Percentiles rank a stretch among this genome's conserved stretches.
Conservation (phyloP, 441 rosid species). For the Erysimum pusillum region DNA sequence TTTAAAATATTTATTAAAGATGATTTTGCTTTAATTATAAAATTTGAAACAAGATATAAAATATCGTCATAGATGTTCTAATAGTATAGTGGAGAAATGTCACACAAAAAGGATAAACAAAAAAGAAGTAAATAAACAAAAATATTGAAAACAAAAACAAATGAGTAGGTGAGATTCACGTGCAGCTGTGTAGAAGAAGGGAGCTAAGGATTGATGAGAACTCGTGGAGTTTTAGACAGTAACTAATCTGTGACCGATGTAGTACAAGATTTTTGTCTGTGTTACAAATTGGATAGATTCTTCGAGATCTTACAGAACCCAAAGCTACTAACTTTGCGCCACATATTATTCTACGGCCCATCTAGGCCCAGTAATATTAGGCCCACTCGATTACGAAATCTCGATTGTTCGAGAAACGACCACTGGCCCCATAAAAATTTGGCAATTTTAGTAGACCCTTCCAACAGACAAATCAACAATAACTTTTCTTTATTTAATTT, state of each 20-base stretch:
- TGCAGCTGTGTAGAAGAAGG: not conserved
- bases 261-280: not conserved
- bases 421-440: conserved; percentile 11
- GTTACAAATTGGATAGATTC: not conserved
- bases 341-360: not conserved
- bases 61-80: no score
- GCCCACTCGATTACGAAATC: conserved; percentile 3
- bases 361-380: not conserved
- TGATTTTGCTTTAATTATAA: no score
- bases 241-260: not conserved
- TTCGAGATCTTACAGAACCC: not conserved
- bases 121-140: no score
- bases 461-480: not conserved
- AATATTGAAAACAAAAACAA: no score
- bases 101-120: no score
- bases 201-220: not conserved
- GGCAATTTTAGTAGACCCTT: not conserved
- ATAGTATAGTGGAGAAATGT: no score
- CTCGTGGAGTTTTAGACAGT: not conserved
- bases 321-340: not conserved
- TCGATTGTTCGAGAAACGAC: not conserved
- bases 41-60: no score
- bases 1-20: no score
- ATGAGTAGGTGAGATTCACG: not conserved
- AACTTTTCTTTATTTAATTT: not conserved